Evolutionary conservation across 1,284 basidiomycete species (phyloP).

Genomic region (Filobasidium uniguttulatum): DNA sequence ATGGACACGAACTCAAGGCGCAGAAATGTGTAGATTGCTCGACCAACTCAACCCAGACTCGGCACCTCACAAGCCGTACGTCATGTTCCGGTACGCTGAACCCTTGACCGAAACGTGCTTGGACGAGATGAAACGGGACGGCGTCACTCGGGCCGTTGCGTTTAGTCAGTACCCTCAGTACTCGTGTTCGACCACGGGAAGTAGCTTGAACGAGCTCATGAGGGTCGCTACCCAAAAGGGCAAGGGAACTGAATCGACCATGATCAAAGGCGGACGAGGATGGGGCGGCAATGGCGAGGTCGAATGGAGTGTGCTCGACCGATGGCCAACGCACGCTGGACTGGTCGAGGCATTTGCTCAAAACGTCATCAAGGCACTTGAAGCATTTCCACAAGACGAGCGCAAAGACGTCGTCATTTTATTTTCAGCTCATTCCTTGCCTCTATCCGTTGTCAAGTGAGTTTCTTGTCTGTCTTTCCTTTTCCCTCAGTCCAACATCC

Average conservation of each 20-base stretch:
- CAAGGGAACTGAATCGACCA: slow-evolving; percentile 42
- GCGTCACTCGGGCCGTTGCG: slow-evolving; percentile 81
- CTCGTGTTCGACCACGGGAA: slow-evolving; percentile 94
- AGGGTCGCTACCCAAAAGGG: slow-evolving; percentile 43
- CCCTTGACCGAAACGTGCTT: slow-evolving; percentile 78
- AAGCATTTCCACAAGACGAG: slow-evolving; percentile 55
- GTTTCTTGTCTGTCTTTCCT: slow-evolving; percentile 9
- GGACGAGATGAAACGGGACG: slow-evolving; percentile 74
- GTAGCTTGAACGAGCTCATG: slow-evolving; percentile 88
- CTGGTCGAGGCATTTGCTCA: slow-evolving; percentile 87
- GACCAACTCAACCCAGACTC: slow-evolving; percentile 86
- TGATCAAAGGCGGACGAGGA: slow-evolving; percentile 42
- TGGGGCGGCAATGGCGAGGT: slow-evolving; percentile 45
- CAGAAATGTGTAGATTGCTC: slow-evolving; percentile 74
- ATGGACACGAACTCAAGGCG: slow-evolving; percentile 80
- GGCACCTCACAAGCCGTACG: slow-evolving; percentile 91
- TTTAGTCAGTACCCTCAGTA: slow-evolving; percentile 99
- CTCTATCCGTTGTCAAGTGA: slow-evolving; percentile 84
- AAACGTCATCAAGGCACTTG: slow-evolving; percentile 71
- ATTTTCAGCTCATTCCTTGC: slow-evolving; percentile 95
- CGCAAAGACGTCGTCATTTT: slow-evolving; percentile 68
- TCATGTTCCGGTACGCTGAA: slow-evolving; percentile 83
- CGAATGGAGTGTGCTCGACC: slow-evolving; percentile 94
- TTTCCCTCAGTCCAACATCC: slow-evolving; percentile 37
- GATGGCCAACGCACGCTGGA: slow-evolving; percentile 91